phyloP scores from a whole-genome alignment of 2,329 filamentous ascomycete species.

The Trichoderma sp. region DNA sequence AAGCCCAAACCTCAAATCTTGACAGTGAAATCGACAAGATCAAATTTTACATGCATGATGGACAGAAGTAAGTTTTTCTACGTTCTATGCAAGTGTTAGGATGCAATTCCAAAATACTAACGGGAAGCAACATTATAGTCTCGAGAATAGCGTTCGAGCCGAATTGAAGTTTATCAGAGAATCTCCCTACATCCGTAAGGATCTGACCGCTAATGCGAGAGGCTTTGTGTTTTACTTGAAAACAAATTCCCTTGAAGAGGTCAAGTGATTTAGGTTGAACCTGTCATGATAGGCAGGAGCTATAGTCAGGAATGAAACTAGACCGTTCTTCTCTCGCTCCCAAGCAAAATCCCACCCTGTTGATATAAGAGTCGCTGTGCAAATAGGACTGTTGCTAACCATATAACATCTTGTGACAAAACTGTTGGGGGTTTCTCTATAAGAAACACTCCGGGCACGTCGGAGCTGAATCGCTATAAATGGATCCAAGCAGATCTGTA shows the following conservation, averaged over 20 bases:
- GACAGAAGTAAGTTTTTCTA: not conserved
- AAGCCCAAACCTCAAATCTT: not conserved
- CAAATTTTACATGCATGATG: not conserved
- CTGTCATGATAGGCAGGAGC: not conserved
- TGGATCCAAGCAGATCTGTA: no score
- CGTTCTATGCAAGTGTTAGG: not conserved
- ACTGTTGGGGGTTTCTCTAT: no score
- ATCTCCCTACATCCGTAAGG: not conserved
- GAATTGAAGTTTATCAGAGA: not conserved
- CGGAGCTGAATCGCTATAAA: no score
- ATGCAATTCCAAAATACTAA: not conserved
- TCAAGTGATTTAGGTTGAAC: not conserved
- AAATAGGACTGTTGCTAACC: no score
- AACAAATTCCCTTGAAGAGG: not conserved
- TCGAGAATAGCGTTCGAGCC: not conserved
- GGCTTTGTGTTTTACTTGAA: not conserved
- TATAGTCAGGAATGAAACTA: not conserved
- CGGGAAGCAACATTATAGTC: not conserved
- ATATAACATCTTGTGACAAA: no score
- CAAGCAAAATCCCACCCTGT: not conserved
- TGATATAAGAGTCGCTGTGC: no score
- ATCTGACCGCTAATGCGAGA: not conserved
- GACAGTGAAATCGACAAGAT: not conserved
- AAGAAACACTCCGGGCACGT: no score
- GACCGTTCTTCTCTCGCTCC: not conserved